Base-by-base conservation (phyloP, 169 alveolate genomes). In the Cryptosporidium ubiquitum region DNA sequence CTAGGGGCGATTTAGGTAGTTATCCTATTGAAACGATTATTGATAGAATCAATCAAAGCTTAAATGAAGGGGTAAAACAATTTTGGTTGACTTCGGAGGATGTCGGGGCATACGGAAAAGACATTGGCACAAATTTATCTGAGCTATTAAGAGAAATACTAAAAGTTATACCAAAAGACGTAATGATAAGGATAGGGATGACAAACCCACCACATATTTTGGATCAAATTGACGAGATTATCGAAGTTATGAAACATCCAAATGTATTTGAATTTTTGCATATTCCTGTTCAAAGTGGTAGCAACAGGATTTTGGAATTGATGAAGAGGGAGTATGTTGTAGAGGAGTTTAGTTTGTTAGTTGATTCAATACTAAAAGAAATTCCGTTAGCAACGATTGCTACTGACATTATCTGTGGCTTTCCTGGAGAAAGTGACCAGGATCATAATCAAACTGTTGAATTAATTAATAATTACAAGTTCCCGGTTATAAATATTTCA, bases 1-100 rank as follows among this genome's bases (percentile, higher is more conserved):
- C 94, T 31, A 96, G 99, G 91, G 99, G 99, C 0, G 96, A 96
- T 57, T 93, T 98, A 49, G 97, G 97, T 7, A 95, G 98, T 57
- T 98, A 98, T 92, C 91, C 93, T 31, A 94, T 96, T 52, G 97
- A 94, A 66, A 98, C 95, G 12, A 97, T 98, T 12, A 92, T 97
- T 40, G 94, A 91, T 20, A 93, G 99, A 70, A 96, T 97, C 35
- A 91, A 94, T 84, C 71, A 92, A 69, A 98, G 98, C 70, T 86
- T 86, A 71, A 95, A 94, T 84, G 99, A 96, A 73, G 99, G 98
- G 61, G 97, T 96, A 3, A 96, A 95, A 84, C 98, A 98, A 94
- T 96, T 98, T 29, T 98, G 99, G 99, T 93, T 98, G 29, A 98
- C 99, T 9, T 96, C 99, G 37, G 99, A 98, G 93, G 99, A 98